Percentiles rank a stretch among this genome's conserved stretches.
Conservation (phyloP, 345 rosid genomes). For the Aegle marmelos region DNA sequence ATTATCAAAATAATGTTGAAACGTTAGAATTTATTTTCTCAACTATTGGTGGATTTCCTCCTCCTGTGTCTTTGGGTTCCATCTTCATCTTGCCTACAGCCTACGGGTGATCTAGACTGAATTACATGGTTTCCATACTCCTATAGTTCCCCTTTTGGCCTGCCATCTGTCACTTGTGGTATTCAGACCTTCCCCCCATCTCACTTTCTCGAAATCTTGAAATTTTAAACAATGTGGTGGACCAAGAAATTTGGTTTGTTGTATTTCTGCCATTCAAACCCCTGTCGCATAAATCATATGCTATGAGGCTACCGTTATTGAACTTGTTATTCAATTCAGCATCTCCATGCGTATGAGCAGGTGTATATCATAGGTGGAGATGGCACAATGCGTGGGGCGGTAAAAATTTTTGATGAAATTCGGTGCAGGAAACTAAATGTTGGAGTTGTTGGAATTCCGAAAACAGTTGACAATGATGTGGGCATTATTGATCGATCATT, state of each 20-base stretch:
- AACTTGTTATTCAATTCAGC: background rate
- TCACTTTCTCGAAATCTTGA: background rate
- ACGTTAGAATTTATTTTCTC: background rate
- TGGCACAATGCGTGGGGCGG: constrained; percentile 86
- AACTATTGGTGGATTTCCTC: background rate
- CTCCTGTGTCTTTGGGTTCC: background rate
- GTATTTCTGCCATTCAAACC: background rate
- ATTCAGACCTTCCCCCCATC: background rate
- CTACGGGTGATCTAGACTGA: background rate
- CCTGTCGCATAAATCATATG: background rate
- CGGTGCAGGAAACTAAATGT: constrained; percentile 42
- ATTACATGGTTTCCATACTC: background rate
- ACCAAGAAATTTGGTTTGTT: background rate
- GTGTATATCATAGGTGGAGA: constrained; percentile 85
- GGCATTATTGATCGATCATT: constrained; percentile 86
- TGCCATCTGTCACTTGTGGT: background rate
- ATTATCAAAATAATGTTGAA: background rate
- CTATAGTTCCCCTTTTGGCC: background rate
- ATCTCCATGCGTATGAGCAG: constrained; percentile 21
- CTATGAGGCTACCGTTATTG: background rate
- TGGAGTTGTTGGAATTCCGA: constrained; percentile 68
- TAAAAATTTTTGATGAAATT: constrained; percentile 59
- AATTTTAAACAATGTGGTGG: too few species aligned
- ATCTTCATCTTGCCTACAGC: background rate
- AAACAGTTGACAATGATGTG: constrained; percentile 85